Conservation (phyloP, 768 basidiomycete species). For the Kwoniella dendrophila region DNA sequence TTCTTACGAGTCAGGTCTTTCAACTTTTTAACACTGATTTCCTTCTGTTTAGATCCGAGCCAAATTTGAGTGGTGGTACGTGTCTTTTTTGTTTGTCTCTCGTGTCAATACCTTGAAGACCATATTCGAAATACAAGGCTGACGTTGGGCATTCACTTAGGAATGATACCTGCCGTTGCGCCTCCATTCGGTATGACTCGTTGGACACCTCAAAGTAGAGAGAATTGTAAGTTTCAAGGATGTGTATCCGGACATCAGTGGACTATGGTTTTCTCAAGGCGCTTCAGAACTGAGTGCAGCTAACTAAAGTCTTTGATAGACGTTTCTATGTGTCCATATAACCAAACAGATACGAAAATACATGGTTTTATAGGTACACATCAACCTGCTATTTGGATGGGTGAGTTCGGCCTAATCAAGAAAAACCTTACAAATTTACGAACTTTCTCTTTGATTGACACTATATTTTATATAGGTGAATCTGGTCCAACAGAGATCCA, state of each 20-base stretch:
- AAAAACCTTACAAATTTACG: no score
- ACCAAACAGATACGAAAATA: conserved; percentile 61
- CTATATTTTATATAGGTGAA: conserved; percentile 52
- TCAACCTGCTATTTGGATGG: conserved; percentile 90
- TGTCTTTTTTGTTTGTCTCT: background rate
- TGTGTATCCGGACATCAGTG: background rate
- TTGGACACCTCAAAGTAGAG: conserved; percentile 78
- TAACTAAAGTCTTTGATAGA: conserved; percentile 11
- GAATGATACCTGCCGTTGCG: conserved; percentile 73
- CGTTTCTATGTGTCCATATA: conserved; percentile 46
- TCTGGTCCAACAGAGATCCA: conserved; percentile 58
- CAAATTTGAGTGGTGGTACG: conserved; percentile 42
- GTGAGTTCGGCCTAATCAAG: conserved; percentile 20
- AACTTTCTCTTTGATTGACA: no score
- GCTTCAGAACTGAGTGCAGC: no score
- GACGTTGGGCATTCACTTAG: conserved; percentile 30
- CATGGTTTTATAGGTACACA: conserved; percentile 79
- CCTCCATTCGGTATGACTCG: conserved; percentile 82
- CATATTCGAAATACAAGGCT: background rate
- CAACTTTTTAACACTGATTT: background rate
- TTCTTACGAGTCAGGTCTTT: background rate
- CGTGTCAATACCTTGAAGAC: background rate
- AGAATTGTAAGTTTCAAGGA: conserved; percentile 65
- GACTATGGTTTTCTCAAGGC: background rate
- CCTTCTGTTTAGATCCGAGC: conserved; percentile 29